Base-by-base conservation (phyloP, 2,329 filamentous ascomycete genomes). In the Trichoderma koningii region DNA sequence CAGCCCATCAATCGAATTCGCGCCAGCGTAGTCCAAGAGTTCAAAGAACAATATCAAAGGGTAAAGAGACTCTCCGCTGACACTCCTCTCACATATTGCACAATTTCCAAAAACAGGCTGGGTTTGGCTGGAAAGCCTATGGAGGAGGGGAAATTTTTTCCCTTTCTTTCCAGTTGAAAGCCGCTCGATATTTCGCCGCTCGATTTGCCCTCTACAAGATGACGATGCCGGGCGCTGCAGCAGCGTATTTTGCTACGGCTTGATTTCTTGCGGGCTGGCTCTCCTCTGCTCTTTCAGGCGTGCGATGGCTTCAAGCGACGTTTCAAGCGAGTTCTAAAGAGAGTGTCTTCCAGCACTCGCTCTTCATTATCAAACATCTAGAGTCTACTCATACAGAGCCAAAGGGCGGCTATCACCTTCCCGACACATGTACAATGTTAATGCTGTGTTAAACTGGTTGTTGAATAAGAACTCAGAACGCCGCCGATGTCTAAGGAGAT, bases 1-100 rank as follows among this genome's bases (percentile, higher is more conserved):
- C 0, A 80, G 60, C 26, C 68, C 74, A 68, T 85, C 82, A 52
- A 84, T 79, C 0, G 67, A 63, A 38, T 83, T 78, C 3, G 63
- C 66, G 0, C 72, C 61, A 1, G 74, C 28, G 3, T 75, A 74
- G 34, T 81, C 76, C 12, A 81, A 70, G 0, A 81, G 71, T 4
- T 74, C 73, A 51, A 81, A 73, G 50, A 77, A 73, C 34, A 75
- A 73, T 47, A 76, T 2, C 21, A 69, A 7, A 80, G 67, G 14
- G 77, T 23, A 23, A 66, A 7, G 78, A 78, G 78, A 78, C 1
- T 45, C 23, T 21, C 52, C 60, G 30, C 64, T 72, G 56, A 75
- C 75, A 3, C 69, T 76, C 10, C 76, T 70, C 2, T 76, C 75
- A 48, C 74, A 76, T 44, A 78, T 68, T 3, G 71, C 76, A 10